Percentiles rank a stretch among this genome's conserved stretches.
Evolutionary conservation across 257 asterid genomes (phyloP).

Genomic region (Scutellaria minor): DNA sequence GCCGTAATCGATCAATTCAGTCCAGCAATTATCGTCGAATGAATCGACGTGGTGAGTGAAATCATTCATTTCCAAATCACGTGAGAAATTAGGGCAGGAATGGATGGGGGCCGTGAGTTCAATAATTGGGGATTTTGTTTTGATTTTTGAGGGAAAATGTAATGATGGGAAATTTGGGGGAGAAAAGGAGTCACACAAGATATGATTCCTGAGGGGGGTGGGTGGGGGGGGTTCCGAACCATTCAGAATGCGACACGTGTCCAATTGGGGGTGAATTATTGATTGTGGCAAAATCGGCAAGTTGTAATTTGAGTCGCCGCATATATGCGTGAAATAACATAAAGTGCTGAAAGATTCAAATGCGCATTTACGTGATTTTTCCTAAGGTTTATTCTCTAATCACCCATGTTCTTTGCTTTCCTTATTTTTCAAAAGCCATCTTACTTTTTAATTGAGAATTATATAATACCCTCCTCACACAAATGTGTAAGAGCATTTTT

Average conservation of each 20-base stretch:
- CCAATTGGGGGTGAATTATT: slow-evolving; percentile 27
- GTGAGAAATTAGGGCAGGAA: slow-evolving; percentile 26
- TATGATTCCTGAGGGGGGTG: slow-evolving; percentile 30
- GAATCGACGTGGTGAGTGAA: slow-evolving; percentile 40
- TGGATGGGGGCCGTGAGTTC: not conserved
- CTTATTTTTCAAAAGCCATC: too few relatives aligned
- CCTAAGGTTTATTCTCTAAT: slow-evolving; percentile 15
- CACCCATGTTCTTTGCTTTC: not conserved
- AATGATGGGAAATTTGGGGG: slow-evolving; percentile 34
- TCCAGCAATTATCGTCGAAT: slow-evolving; percentile 52
- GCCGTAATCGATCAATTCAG: slow-evolving; percentile 55
- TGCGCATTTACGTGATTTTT: not conserved
- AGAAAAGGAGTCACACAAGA: slow-evolving; percentile 24
- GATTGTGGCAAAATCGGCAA: slow-evolving; percentile 16
- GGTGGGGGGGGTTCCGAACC: slow-evolving; percentile 19
- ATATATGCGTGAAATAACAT: slow-evolving; percentile 35
- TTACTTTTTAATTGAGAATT: too few relatives aligned
- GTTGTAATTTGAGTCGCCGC: slow-evolving; percentile 36
- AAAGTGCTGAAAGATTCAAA: slow-evolving; percentile 19
- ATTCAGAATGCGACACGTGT: slow-evolving; percentile 41
- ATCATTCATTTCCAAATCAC: slow-evolving; percentile 44
- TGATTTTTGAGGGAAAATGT: slow-evolving; percentile 24
- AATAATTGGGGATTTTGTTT: not conserved
- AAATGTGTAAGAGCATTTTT: too few relatives aligned
- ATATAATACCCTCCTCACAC: too few relatives aligned